phyloP scores from a whole-genome alignment of 352 stramenopile genomes.

The Globisporangium yorkense region DNA sequence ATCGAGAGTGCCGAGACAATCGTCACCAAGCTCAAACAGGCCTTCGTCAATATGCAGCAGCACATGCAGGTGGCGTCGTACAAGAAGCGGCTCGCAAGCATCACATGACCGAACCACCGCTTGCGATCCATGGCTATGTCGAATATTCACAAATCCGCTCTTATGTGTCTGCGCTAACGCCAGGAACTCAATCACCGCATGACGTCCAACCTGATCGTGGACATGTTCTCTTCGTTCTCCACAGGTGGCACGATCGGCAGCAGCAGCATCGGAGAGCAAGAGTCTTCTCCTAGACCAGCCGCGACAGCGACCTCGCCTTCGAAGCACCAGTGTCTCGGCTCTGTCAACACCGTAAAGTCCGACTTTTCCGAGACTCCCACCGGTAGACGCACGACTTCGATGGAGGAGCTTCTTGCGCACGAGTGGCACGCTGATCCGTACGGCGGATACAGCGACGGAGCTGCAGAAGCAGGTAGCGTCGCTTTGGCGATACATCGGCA shows the following conservation, averaged over 20 bases:
- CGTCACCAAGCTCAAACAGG: slow-evolving; percentile 55
- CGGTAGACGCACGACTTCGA: slow-evolving; percentile 4
- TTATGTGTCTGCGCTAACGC: slow-evolving; percentile 59
- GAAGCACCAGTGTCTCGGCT: slow-evolving; percentile 1
- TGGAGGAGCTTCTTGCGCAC: slow-evolving; percentile 45
- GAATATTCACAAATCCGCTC: slow-evolving; percentile 53
- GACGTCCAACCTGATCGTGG: slow-evolving; percentile 6
- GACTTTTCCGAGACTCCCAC: background rate
- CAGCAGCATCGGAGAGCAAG: background rate
- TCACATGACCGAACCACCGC: slow-evolving; percentile 57
- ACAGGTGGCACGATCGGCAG: background rate
- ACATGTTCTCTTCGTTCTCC: slow-evolving; percentile 4
- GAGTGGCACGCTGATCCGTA: slow-evolving; percentile 73
- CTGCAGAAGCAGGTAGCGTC: slow-evolving; percentile 52
- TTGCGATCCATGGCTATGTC: slow-evolving; percentile 60
- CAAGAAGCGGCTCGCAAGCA: slow-evolving; percentile 48
- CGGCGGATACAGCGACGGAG: slow-evolving; percentile 53
- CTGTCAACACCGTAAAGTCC: background rate
- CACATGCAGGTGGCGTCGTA: slow-evolving; percentile 64
- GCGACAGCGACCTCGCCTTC: background rate
- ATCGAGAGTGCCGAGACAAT: slow-evolving; percentile 63
- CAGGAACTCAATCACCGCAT: slow-evolving; percentile 61
- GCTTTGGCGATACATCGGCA: slow-evolving; percentile 66
- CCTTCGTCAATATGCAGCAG: slow-evolving; percentile 65
- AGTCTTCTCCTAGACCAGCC: background rate